These are phyloP conservation scores for Solanum rostratum DNA, from an alignment of 257 asterid species.

Conservation along the genomic window DNA sequence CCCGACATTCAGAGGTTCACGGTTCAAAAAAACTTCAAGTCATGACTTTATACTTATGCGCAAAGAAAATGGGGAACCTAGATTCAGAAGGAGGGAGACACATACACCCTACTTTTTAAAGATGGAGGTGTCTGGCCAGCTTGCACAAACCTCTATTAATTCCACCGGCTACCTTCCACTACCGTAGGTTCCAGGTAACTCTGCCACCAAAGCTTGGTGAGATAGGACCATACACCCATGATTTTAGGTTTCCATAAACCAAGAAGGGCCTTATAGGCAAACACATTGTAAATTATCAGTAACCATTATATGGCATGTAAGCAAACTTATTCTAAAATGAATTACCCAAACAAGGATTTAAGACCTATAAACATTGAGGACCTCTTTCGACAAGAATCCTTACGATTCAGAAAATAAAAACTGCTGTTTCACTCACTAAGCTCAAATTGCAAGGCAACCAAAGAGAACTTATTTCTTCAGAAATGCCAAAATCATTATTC, in stretches of 20 bases:
- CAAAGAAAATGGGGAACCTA: not conserved
- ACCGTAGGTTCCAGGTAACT: not conserved
- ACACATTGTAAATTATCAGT: not conserved
- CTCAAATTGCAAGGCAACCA: not conserved
- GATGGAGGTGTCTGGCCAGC: not conserved
- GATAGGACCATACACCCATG: not conserved
- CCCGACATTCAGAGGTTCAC: not conserved
- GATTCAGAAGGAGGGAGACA: not conserved
- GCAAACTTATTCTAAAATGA: not conserved
- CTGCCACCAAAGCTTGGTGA: not conserved
- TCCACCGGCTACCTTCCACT: not conserved
- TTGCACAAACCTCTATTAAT: not conserved
- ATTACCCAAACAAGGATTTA: not conserved
- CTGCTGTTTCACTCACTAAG: not conserved
- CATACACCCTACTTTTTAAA: not conserved
- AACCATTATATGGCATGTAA: not conserved
- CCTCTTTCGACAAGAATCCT: not conserved
- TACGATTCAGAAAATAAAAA: not conserved
- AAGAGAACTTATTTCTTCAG: not conserved
- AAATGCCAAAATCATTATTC: not conserved
- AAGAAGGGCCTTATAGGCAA: not conserved
- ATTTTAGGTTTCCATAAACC: not conserved
- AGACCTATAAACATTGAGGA: not conserved
- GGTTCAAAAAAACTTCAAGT: not conserved
- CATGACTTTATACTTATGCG: not conserved